phyloP scores from a whole-genome alignment of 805 yeast genomes.

The Yamadazyma olivae region DNA sequence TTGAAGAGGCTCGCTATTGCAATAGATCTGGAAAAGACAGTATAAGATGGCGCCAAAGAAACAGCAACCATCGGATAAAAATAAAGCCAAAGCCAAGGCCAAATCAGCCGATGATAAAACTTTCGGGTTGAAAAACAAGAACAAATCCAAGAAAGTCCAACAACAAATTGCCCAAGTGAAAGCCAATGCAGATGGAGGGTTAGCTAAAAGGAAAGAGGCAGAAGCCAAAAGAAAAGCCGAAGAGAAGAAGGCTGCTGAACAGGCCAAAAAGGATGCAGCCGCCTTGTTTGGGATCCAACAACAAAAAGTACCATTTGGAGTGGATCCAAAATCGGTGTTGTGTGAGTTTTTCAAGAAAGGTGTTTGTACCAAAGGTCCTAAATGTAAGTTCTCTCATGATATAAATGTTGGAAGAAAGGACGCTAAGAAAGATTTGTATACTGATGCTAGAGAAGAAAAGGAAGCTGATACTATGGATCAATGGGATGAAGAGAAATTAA shows the following conservation, averaged over 20 bases:
- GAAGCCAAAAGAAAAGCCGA: constrained; percentile 63
- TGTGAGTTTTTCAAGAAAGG: constrained; percentile 85
- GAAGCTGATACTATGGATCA: constrained; percentile 87
- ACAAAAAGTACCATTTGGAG: constrained; percentile 94
- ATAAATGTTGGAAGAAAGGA: constrained; percentile 80
- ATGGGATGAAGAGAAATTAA: constrained; percentile 96
- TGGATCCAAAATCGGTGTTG: constrained; percentile 90
- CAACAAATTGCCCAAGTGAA: constrained; percentile 47
- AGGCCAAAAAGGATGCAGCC: constrained; percentile 84
- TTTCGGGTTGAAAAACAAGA: constrained; percentile 93
- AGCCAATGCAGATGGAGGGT: constrained; percentile 44
- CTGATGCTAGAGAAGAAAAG: constrained; percentile 76
- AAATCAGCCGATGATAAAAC: constrained; percentile 79
- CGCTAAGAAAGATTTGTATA: constrained; percentile 86
- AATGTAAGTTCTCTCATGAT: constrained; percentile 94
- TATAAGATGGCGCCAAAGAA: constrained; percentile 77
- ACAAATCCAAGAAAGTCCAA: constrained; percentile 90
- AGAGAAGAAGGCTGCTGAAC: constrained; percentile 88
- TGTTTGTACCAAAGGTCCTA: constrained; percentile 81
- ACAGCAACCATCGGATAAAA: constrained; percentile 51
- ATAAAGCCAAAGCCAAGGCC: constrained; percentile 63
- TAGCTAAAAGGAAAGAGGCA: constrained; percentile 70
- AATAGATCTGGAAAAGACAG: too few species aligned
- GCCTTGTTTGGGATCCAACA: constrained; percentile 67
- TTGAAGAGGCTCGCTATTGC: too few species aligned